phyloP scores from a whole-genome alignment of 257 asterid genomes.

The Solanum clarkiae region DNA sequence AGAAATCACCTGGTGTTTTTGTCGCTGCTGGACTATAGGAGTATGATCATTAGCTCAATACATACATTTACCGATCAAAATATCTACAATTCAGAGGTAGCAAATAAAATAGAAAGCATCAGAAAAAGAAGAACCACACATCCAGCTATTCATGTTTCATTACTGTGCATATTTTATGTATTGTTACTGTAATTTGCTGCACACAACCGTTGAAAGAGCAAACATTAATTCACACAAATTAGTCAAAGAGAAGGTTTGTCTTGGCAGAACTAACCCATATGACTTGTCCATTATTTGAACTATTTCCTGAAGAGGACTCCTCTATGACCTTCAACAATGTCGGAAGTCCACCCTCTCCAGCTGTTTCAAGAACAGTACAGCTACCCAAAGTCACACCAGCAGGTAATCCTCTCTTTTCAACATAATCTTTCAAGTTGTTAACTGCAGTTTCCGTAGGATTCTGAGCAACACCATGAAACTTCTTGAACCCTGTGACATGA shows the following conservation, averaged over 20 bases:
- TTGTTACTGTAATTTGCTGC: not conserved
- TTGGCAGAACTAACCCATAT: constrained; percentile 38
- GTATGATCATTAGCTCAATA: not conserved
- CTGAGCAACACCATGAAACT: constrained; percentile 38
- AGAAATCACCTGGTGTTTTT: not conserved
- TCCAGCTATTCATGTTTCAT: not conserved
- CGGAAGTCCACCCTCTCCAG: constrained; percentile 41
- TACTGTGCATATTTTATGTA: not conserved
- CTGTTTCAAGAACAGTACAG: constrained; percentile 47
- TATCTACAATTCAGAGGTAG: not conserved
- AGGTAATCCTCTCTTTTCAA: constrained; percentile 26
- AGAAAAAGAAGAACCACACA: not conserved
- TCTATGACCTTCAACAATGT: constrained; percentile 36
- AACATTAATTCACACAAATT: not conserved
- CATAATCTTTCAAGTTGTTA: constrained; percentile 26
- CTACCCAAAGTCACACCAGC: constrained; percentile 31
- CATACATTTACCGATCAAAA: not conserved
- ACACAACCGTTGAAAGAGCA: not conserved
- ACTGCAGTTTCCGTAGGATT: constrained; percentile 44
- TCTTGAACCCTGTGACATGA: constrained; percentile 58
- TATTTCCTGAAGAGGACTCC: constrained; percentile 10
- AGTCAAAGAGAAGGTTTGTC: not conserved
- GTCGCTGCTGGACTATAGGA: not conserved
- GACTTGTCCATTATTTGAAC: constrained; percentile 21
- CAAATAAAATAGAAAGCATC: not conserved